A percentile compares a stretch with the other conserved stretches of the same genome.
These are phyloP conservation scores for Diutina rugosa DNA, from an alignment of 1,139 yeast genomes.

Conservation along the genomic window DNA sequence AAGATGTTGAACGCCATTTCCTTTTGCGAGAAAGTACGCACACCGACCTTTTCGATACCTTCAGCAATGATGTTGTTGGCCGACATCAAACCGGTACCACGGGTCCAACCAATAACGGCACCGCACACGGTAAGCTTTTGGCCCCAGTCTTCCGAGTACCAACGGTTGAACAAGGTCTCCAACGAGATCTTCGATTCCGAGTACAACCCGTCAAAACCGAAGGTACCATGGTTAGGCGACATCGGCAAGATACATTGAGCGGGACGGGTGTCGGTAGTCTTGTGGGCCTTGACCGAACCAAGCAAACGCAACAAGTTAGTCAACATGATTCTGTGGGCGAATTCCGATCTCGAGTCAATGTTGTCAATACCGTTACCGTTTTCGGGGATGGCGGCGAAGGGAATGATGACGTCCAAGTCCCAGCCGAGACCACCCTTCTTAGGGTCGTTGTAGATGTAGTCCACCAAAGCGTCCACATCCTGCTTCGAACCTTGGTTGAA, in stretches of 20 bases:
- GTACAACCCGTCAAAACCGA: conserved; percentile 95
- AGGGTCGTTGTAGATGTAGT: conserved; percentile 57
- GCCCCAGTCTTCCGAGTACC: conserved; percentile 97
- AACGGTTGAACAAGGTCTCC: conserved; percentile 95
- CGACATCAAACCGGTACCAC: conserved; percentile 98
- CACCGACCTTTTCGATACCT: conserved; percentile 92
- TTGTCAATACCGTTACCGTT: conserved; percentile 90
- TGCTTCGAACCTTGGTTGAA: conserved; percentile 96
- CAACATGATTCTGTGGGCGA: conserved; percentile 97
- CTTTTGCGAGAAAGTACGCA: conserved; percentile 94
- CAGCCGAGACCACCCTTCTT: conserved; percentile 92
- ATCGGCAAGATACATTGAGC: conserved; percentile 94
- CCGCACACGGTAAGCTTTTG: conserved; percentile 92
- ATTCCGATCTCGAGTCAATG: conserved; percentile 89
- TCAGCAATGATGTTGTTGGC: conserved; percentile 96
- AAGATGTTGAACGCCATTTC: conserved; percentile 98
- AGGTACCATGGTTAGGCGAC: conserved; percentile 98
- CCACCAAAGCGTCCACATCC: conserved; percentile 78
- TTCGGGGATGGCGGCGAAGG: conserved; percentile 98
- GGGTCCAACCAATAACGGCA: conserved; percentile 98
- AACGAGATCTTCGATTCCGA: conserved; percentile 92
- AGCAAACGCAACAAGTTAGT: conserved; percentile 86
- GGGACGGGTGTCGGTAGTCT: conserved; percentile 88
- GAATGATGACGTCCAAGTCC: conserved; percentile 93
- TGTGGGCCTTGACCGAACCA: conserved; percentile 81